Percentiles rank a stretch among this genome's conserved stretches.
phyloP scores from a whole-genome alignment of 257 asterid genomes.

The Gentiana dahurica region DNA sequence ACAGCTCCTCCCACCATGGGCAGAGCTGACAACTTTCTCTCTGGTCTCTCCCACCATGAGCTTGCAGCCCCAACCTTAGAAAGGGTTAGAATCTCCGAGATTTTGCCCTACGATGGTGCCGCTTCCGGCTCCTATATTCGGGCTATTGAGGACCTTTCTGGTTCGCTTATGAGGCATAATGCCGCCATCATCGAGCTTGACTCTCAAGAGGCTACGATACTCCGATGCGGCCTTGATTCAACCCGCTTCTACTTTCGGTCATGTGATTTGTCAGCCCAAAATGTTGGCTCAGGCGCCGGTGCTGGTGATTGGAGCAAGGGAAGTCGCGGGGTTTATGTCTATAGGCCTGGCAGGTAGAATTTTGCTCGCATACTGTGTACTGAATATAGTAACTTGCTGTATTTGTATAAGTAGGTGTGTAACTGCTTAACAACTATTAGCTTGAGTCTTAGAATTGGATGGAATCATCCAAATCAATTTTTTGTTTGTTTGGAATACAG shows the following conservation, averaged over 20 bases:
- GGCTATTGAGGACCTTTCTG: constrained; percentile 71
- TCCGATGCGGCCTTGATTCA: constrained; percentile 77
- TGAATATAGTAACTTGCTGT: no score
- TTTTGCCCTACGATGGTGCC: constrained; percentile 79
- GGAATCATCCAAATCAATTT: no score
- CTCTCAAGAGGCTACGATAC: constrained; percentile 52
- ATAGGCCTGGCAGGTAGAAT: constrained; percentile 75
- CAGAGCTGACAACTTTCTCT: constrained; percentile 6
- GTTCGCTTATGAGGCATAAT: constrained; percentile 78
- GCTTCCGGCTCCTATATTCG: constrained; percentile 41
- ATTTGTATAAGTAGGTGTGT: no score
- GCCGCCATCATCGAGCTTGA: constrained; percentile 81
- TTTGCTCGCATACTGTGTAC: no score
- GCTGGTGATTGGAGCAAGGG: constrained; percentile 25
- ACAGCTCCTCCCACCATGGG: constrained; percentile 22
- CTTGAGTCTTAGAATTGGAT: no score
- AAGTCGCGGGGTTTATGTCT: constrained; percentile 57
- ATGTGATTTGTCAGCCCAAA: constrained; percentile 18
- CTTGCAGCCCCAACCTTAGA: constrained; percentile 11
- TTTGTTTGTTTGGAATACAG: no score
- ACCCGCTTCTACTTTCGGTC: constrained; percentile 60
- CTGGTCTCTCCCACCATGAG: constrained; percentile 17
- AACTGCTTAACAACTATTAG: no score
- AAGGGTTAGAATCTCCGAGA: constrained; percentile 62
- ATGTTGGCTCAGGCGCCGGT: constrained; percentile 6